Evolutionary conservation across 164 flowering plant species (phyloP), one percentile per base, ranked within the genome.

Genomic region (Cinnamomum chago): DNA sequence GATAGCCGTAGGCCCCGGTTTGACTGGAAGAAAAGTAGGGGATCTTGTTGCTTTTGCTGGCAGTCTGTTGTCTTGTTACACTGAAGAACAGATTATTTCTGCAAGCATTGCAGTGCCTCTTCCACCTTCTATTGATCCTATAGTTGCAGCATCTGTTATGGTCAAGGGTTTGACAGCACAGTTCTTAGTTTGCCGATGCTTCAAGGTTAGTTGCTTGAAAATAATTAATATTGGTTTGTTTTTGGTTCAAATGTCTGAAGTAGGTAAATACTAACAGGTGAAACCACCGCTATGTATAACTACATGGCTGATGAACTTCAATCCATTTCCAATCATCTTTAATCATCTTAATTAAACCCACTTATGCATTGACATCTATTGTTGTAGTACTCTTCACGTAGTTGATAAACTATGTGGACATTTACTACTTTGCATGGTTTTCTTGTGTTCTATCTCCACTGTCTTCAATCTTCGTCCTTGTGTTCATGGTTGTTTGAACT

Each of bases 141-240:
- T 78, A 52, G 33, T 83, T 35, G 93, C 87, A n/a, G 96, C 98
- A 62, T 85, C 98, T 2, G 51, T 88, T 77, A 58, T 91, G 81
- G 86, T 89, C 18, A 91, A 93, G 90, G 98, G 98, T 28, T 88
- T 91, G 93, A 93, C 98, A 4, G 89, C 92, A 65, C 90, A 88
- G 62, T 84, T 76, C 72, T 84, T 91, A 52, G 73, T 93, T 33
- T 87, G 88, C 24, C 84, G 89, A 14, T 89, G 92, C 85, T 93
- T 91, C 80, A 93, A 89, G 90, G 98, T 91, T 70, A 0, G 78
- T 67, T 65, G 23, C 17, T 64, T 14, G 22, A 72, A 11, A 14
- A 24, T 12, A 20, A 14, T 9, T 25, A 14, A 23, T 64, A 3
- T 14, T 64, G 67, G 24, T 5, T 25, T 64, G 22, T 14, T n/a